These are phyloP conservation scores for Lasiosphaeria hispida DNA, from an alignment of 495 filamentous ascomycete species.

Conservation along the genomic window DNA sequence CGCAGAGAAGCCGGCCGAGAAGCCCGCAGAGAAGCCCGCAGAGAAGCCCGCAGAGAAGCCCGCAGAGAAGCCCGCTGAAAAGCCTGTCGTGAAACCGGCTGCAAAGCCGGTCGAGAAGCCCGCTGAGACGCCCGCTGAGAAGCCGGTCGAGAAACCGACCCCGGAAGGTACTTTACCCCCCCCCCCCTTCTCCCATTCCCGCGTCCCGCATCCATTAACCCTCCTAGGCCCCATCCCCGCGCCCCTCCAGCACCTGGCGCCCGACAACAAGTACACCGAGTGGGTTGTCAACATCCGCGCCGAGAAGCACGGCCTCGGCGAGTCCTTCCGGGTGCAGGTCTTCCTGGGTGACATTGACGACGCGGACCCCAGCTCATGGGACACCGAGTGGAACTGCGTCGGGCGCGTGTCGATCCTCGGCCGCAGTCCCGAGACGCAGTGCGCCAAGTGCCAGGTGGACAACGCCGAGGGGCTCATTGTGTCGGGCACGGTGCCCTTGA, in stretches of 20 bases:
- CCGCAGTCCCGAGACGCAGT: slow-evolving; percentile 29
- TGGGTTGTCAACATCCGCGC: slow-evolving; percentile 43
- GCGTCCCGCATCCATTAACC: neutral
- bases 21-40: neutral
- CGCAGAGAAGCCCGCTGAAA: neutral
- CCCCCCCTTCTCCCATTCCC: neutral
- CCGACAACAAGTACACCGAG: slow-evolving; percentile 39
- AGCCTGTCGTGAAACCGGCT: neutral
- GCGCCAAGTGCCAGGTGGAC: slow-evolving; percentile 36
- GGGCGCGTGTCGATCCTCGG: slow-evolving; percentile 41
- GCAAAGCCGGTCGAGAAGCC: neutral
- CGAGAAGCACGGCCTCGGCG: slow-evolving; percentile 39
- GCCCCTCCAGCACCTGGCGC: slow-evolving; percentile 27
- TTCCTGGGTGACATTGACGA: slow-evolving; percentile 40
- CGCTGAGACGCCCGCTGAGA: too few species aligned
- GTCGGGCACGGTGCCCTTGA: slow-evolving; percentile 43
- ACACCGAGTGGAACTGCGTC: slow-evolving; percentile 36
- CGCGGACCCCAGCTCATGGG: slow-evolving; percentile 27
- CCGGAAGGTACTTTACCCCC: too few species aligned
- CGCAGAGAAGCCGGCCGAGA: neutral
- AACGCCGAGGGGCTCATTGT: slow-evolving; percentile 28
- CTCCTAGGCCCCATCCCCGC: slow-evolving; percentile 20
- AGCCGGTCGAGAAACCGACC: neutral
- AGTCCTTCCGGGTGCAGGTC: slow-evolving; percentile 40
- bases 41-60: neutral